Conservation (phyloP, 331 rosid species). For the Malus hybrid region DNA sequence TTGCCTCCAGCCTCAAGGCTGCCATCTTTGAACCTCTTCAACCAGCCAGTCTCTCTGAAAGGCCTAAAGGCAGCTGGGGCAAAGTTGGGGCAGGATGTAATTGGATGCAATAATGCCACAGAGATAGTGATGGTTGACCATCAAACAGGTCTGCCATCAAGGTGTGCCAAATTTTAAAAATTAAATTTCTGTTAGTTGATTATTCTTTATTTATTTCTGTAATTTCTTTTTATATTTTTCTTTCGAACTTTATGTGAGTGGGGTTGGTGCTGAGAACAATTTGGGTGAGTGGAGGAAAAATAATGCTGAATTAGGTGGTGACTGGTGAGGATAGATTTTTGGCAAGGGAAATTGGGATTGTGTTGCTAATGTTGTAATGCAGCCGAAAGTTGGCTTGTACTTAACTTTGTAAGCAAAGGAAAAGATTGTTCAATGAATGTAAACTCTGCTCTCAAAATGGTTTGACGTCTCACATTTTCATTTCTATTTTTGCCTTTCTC, state of each 20-base stretch:
- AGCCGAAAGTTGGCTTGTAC: slow-evolving; percentile 18
- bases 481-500: not conserved
- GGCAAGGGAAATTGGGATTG: not conserved
- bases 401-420: not conserved
- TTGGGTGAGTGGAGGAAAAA: not conserved
- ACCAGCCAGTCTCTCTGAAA: slow-evolving; percentile 67
- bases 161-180: slow-evolving; percentile 54
- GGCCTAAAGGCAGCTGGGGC: slow-evolving; percentile 94
- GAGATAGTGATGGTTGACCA: slow-evolving; percentile 75
- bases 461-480: not conserved
- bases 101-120: slow-evolving; percentile 54
- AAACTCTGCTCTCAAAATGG: not conserved
- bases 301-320: not conserved
- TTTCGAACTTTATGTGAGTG: not conserved
- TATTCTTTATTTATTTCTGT: slow-evolving; percentile 15
- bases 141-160: slow-evolving; percentile 59
- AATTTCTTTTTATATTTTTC: not conserved
- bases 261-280: slow-evolving; percentile 7
- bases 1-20: slow-evolving; percentile 73
- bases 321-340: not conserved
- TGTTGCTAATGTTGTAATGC: not conserved
- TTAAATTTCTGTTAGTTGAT: slow-evolving; percentile 4
- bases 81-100: slow-evolving; percentile 84
- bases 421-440: not conserved
- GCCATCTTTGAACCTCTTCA: slow-evolving; percentile 82